Conservation (phyloP, 164 flowering plant species). For the Brasenia schreberi region DNA sequence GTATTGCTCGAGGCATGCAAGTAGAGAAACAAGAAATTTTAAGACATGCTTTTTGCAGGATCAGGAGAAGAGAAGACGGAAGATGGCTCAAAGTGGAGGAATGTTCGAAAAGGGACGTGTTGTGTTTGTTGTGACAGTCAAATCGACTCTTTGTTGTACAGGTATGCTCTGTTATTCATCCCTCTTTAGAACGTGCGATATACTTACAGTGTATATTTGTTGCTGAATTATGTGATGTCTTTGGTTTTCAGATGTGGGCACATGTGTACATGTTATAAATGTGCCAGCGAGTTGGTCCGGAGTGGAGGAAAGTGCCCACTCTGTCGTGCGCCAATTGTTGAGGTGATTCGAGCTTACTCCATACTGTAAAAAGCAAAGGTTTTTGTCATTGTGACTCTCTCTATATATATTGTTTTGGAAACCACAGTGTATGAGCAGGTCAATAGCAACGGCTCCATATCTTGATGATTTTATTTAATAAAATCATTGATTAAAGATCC, state of each 20-base stretch:
- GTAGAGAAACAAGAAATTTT: background rate
- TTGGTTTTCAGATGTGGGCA: slow-evolving; percentile 74
- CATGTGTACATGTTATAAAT: slow-evolving; percentile 85
- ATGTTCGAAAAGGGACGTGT: slow-evolving; percentile 81
- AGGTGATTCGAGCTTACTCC: slow-evolving; percentile 76
- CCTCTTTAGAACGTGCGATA: background rate
- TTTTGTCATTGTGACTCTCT: background rate
- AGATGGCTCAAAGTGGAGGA: slow-evolving; percentile 66
- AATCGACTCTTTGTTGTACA: slow-evolving; percentile 85
- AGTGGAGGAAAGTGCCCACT: slow-evolving; percentile 74
- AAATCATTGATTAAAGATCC: background rate
- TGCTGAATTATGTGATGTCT: background rate
- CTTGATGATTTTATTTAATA: background rate
- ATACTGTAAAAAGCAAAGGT: slow-evolving; percentile 35
- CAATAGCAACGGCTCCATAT: background rate
- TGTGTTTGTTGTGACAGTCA: slow-evolving; percentile 65
- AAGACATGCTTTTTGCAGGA: slow-evolving; percentile 16
- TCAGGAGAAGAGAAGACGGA: slow-evolving; percentile 19
- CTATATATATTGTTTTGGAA: background rate
- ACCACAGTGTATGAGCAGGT: background rate
- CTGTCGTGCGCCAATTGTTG: slow-evolving; percentile 81
- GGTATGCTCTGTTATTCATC: slow-evolving; percentile 9
- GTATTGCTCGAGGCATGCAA: too few relatives aligned
- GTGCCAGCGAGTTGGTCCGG: slow-evolving; percentile 65
- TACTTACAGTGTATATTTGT: background rate